Evolutionary conservation across 495 filamentous ascomycete species (phyloP).

Genomic region (Penicillium egyptiacum): DNA sequence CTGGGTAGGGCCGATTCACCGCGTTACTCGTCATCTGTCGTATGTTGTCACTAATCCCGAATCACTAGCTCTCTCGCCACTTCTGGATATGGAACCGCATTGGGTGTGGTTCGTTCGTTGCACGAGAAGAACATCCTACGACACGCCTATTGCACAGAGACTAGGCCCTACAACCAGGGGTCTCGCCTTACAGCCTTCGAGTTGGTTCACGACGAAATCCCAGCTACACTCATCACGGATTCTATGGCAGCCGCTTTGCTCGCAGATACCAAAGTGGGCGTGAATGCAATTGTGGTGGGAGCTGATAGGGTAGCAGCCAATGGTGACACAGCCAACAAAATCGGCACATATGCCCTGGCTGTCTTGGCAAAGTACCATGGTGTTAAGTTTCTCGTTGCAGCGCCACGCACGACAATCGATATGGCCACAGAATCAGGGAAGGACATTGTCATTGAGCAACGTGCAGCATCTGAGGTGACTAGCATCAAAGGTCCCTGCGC

Average conservation of each 20-base stretch:
- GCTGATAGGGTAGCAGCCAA: conserved; percentile 95
- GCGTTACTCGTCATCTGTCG: conserved; percentile 8
- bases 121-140: conserved; percentile 60
- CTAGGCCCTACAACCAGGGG: conserved; percentile 96
- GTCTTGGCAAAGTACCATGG: conserved; percentile 82
- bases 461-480: conserved; percentile 74
- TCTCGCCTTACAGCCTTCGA: conserved; percentile 94
- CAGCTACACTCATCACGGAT: conserved; percentile 91
- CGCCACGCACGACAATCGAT: conserved; percentile 92
- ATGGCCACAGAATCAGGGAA: conserved; percentile 69
- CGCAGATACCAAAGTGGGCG: conserved; percentile 55
- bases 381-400: conserved; percentile 92
- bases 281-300: conserved; percentile 87
- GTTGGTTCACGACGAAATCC: conserved; percentile 87
- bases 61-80: conserved; percentile 80
- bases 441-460: conserved; percentile 86
- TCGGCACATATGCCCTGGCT: conserved; percentile 91
- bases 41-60: conserved; percentile 10
- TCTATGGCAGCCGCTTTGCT: conserved; percentile 93
- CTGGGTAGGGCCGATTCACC: conserved; percentile 59
- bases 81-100: conserved; percentile 91
- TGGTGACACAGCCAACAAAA: conserved; percentile 98
- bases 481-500: conserved; percentile 74
- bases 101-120: conserved; percentile 90
- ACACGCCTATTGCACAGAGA: conserved; percentile 94